Percentiles rank a stretch among this genome's conserved stretches.
These are phyloP conservation scores for Pythium myriotylum DNA, from an alignment of 352 stramenopile species.

Conservation along the genomic window DNA sequence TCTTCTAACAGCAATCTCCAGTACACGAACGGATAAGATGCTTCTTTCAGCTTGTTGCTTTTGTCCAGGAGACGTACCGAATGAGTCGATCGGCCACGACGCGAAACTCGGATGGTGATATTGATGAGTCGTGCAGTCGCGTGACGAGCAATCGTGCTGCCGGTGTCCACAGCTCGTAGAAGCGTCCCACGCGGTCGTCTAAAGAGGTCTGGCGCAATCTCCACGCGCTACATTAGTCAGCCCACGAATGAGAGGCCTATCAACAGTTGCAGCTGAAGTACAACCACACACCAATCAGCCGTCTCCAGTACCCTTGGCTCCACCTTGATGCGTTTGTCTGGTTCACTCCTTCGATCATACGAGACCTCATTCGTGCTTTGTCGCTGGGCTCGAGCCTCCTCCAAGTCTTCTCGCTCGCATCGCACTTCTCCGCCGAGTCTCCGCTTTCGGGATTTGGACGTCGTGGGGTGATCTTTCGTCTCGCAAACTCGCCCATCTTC, in stretches of 20 bases:
- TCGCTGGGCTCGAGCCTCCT: no score
- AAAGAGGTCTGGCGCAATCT: neutral
- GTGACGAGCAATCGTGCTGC: neutral
- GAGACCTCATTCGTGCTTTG: no score
- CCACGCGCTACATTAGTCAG: neutral
- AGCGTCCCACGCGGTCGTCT: neutral
- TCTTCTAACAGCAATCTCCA: neutral
- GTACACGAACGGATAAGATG: neutral
- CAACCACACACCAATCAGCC: no score
- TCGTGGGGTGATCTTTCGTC: neutral
- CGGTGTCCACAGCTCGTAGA: neutral
- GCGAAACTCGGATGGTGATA: neutral
- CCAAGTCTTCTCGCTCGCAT: no score
- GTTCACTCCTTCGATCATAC: no score
- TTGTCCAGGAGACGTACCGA: neutral
- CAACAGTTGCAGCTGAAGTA: no score
- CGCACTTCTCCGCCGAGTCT: neutral
- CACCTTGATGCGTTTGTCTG: no score
- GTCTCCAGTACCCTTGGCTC: no score
- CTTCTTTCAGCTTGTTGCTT: neutral
- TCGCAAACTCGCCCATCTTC: neutral
- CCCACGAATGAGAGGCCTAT: no score
- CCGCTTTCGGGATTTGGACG: neutral
- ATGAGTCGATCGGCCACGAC: constrained; percentile 6
- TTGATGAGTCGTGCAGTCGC: neutral